Conservation (phyloP, 2,329 filamentous ascomycete species). For the Phaeophleospora eucalypticola region DNA sequence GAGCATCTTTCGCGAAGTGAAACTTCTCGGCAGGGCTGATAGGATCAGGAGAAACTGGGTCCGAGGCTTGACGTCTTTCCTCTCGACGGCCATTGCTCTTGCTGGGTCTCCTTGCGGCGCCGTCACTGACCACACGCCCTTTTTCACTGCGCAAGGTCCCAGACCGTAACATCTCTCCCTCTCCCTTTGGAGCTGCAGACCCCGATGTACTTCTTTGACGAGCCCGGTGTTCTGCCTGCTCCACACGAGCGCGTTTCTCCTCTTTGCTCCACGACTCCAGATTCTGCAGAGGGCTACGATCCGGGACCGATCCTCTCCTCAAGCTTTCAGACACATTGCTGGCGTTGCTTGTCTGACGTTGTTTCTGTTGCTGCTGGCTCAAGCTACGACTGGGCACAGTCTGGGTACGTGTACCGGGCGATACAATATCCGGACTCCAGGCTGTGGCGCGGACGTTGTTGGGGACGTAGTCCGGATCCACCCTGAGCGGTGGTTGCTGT, state of each 20-base stretch:
- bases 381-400: neutral
- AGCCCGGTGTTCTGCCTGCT: conserved; percentile 73
- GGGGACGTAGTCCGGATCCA: conserved; percentile 27
- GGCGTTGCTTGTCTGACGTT: conserved; percentile 21
- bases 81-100: conserved; percentile 9
- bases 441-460: conserved; percentile 26
- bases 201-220: conserved; percentile 48
- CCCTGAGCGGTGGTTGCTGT: conserved; percentile 14
- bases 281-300: conserved; percentile 87
- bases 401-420: conserved; percentile 15
- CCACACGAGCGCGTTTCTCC: conserved; percentile 80
- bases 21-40: conserved; percentile 7
- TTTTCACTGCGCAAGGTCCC: conserved; percentile 22
- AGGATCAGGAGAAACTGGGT: conserved; percentile 2
- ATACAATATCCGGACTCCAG: conserved; percentile 28
- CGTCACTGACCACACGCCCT: conserved; percentile 26
- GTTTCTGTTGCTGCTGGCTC: conserved; percentile 11
- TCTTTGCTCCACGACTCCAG: conserved; percentile 95
- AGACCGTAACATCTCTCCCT: conserved; percentile 15
- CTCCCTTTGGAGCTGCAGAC: conserved; percentile 5
- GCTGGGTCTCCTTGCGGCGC: conserved; percentile 13
- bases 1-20: conserved; percentile 18
- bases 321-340: conserved; percentile 19
- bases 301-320: conserved; percentile 60
- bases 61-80: conserved; percentile 8